Percentiles rank a stretch among this genome's conserved stretches.
Conservation (phyloP, 805 yeast genomes). For the Nakazawaea ishiwadae region DNA sequence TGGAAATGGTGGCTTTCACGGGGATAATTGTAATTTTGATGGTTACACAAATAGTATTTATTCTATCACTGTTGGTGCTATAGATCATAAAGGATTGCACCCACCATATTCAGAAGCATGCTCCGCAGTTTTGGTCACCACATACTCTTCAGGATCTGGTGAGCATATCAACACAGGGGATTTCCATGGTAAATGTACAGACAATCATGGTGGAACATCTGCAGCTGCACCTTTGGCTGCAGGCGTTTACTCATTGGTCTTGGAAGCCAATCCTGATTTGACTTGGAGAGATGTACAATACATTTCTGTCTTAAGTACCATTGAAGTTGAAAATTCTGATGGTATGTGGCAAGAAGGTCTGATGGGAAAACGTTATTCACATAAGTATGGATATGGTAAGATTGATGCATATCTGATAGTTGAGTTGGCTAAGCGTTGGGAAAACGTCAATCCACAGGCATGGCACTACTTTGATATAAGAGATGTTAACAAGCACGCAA, state of each 20-base stretch:
- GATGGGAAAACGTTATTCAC: constrained; percentile 65
- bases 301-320: constrained; percentile 66
- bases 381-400: constrained; percentile 88
- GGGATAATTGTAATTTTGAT: constrained; percentile 93
- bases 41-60: constrained; percentile 96
- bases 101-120: constrained; percentile 92
- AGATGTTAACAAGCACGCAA: constrained; percentile 25
- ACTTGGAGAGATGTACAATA: constrained; percentile 97
- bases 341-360: constrained; percentile 74
- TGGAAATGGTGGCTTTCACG: constrained; percentile 83
- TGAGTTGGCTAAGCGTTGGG: constrained; percentile 67
- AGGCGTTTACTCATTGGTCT: constrained; percentile 81
- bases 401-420: constrained; percentile 79
- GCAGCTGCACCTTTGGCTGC: constrained; percentile 99
- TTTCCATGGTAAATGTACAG: constrained; percentile 62
- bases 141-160: constrained; percentile 88
- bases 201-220: constrained; percentile 90
- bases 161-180: constrained; percentile 90
- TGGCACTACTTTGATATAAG: constrained; percentile 56
- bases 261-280: constrained; percentile 78
- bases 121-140: constrained; percentile 89
- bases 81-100: constrained; percentile 81
- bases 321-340: constrained; percentile 61
- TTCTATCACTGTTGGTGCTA: constrained; percentile 91
- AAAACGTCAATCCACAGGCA: constrained; percentile 86